Evolutionary conservation across 1,284 basidiomycete species (phyloP), one percentile per base, ranked within the genome.

Genomic region (Apiotrichum porosum): DNA sequence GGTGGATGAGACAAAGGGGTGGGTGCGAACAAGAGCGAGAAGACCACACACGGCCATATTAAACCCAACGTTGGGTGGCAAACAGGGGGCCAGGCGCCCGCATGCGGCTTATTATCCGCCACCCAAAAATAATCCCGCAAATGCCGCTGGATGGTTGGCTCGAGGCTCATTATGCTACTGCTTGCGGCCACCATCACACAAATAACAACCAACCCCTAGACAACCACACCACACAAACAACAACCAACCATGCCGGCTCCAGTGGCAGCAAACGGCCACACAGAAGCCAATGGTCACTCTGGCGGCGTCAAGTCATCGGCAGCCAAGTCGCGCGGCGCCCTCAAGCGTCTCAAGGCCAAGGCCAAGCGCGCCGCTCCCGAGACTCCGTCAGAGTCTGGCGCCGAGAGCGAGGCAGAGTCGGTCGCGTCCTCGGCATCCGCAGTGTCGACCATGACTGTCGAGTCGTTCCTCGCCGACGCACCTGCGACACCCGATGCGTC

Each of bases 261-360:
- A 36, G 40, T 52, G 22, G 41, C 46, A 30, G 44, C 37, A 22
- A 45, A 49, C 43, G 49, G 49, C 18, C 12, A 43, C 15, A 4
- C 17, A 4, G 44, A 41, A 9, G 42, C 59, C 5, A 65, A 64
- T 37, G 60, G 60, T 1, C 60, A 62, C 28, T 42, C 51, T 2
- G 40, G 42, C 22, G 35, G 45, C 14, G 38, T 44, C 15, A 68
- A 69, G 48, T 55, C 57, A 6, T 65, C 65, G 9, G 45, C 57
- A 10, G 62, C 53, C 18, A 71, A 69, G 47, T 68, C 65, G 17
- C 56, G 69, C 32, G 63, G 60, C 14, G 67, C 69, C 17, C 52
- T 71, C 21, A 71, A 68, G 47, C 57, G 70, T 42, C 54, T 68
- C 24, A 73, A 72, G 62, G 66, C 66, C 12, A 73, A 71, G 54